Conservation (phyloP, 352 stramenopile species). For the Elongisporangium prolatum region DNA sequence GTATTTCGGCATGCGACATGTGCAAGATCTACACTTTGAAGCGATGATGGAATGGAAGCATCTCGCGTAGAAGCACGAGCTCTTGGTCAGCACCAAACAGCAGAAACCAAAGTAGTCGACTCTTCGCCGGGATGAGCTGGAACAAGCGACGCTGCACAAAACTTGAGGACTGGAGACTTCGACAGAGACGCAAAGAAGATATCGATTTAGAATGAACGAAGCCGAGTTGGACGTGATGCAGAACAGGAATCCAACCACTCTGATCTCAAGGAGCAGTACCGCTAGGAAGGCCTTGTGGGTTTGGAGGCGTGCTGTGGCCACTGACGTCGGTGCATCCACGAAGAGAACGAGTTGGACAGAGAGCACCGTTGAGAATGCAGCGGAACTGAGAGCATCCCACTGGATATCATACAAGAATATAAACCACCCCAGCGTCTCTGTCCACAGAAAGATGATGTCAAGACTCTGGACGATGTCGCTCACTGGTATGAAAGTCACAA, state of each 20-base stretch:
- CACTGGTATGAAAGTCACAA: conserved; percentile 5
- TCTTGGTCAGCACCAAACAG: background rate
- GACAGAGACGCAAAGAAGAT: background rate
- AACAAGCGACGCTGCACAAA: background rate
- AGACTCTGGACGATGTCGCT: conserved; percentile 10
- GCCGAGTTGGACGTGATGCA: background rate
- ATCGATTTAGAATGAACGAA: background rate
- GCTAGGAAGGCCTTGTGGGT: background rate
- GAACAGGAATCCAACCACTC: background rate
- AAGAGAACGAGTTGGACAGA: background rate
- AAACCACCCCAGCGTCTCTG: background rate
- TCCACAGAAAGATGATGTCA: background rate
- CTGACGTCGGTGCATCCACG: background rate
- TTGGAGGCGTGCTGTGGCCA: background rate
- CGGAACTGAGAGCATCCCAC: background rate
- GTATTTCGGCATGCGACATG: too few species aligned
- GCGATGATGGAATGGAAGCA: background rate
- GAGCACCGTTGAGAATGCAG: background rate
- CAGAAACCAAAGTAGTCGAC: background rate
- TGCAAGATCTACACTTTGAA: too few species aligned
- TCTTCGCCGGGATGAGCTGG: background rate
- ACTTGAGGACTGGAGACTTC: background rate
- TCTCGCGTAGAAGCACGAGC: background rate
- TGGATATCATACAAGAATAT: background rate
- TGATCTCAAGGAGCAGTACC: background rate